Percentiles rank a stretch among this genome's conserved stretches.
phyloP scores from a whole-genome alignment of 106 monocot species.

The Platanthera zijinensis region DNA sequence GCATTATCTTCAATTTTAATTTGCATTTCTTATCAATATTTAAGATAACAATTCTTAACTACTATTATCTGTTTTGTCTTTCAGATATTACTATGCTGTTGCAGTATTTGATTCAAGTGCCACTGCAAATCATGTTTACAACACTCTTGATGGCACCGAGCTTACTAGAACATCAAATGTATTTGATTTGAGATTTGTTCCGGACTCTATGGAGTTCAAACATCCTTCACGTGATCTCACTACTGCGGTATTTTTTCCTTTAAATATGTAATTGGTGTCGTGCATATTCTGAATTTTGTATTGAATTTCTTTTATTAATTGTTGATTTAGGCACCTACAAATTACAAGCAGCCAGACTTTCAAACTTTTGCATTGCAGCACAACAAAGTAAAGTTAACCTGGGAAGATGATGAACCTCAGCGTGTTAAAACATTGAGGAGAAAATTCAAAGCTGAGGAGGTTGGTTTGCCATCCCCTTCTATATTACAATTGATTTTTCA shows the following conservation, averaged over 20 bases:
- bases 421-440: slow-evolving; percentile 61
- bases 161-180: slow-evolving; percentile 78
- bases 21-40: neutral
- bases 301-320: neutral
- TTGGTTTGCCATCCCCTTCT: slow-evolving; percentile 9
- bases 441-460: slow-evolving; percentile 74
- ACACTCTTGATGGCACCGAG: slow-evolving; percentile 71
- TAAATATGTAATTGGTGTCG: neutral
- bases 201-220: slow-evolving; percentile 77
- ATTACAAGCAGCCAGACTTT: slow-evolving; percentile 68
- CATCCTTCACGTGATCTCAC: slow-evolving; percentile 60
- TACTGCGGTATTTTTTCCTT: slow-evolving; percentile 46
- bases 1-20: too few relatives aligned
- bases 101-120: slow-evolving; percentile 81
- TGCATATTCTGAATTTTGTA: neutral
- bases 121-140: slow-evolving; percentile 83
- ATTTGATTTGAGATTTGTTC: slow-evolving; percentile 82
- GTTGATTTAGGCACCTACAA: slow-evolving; percentile 43
- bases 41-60: neutral
- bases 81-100: slow-evolving; percentile 90
- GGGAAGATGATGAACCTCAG: slow-evolving; percentile 88
- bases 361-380: slow-evolving; percentile 82
- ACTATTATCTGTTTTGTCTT: neutral
- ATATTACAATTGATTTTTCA: neutral
- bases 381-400: slow-evolving; percentile 67